Evolutionary conservation across 495 filamentous ascomycete genomes (phyloP), one percentile per base, ranked within the genome.

Genomic region (Penicillium pancosmium): DNA sequence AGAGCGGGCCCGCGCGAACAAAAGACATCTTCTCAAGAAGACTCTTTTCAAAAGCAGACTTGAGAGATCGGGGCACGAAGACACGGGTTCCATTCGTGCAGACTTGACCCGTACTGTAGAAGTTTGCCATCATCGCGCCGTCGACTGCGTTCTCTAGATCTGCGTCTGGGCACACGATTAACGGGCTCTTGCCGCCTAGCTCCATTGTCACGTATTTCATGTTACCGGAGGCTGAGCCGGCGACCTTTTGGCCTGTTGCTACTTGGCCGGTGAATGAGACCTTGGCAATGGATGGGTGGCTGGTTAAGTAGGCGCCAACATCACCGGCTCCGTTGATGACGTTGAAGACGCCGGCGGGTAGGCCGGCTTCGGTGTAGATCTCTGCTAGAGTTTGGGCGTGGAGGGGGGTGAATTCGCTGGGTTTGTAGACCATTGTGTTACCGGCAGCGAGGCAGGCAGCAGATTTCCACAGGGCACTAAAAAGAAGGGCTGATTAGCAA

Each of bases 141-240:
- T 93, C 82, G 33, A 90, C 90, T 12, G 90, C 90, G 48, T 76
- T 81, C n/a, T 90, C 86, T 3, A 92, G 64, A 48, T 89, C 80
- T 0, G 88, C 85, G 62, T 91, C 91, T 0, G 87, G 84, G 27
- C 91, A 81, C 35, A 93, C 73, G 47, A 93, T 75, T 19, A 88
- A 72, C 3, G 91, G 88, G 54, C 85, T 89, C 74, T 93, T 93
- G 25, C 91, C 91, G 48, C 91, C 91, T 1, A 93, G 80, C 67
- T 94, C 91, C 87, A 92, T 89, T 5, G 90, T 92, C 36, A 91
- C 87, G 67, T 90, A 91, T 68, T 93, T 92, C 87, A 92, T 91
- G 38, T 83, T 83, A n/a, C 81, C 85, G 1, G 85, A 83, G 6
- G 90, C 90, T 27, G 82, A 71, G 19, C 78, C 82, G 12, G 90